These are phyloP conservation scores for Coniochaeta sp. DNA, from an alignment of 2,329 filamentous ascomycete species.

Conservation along the genomic window DNA sequence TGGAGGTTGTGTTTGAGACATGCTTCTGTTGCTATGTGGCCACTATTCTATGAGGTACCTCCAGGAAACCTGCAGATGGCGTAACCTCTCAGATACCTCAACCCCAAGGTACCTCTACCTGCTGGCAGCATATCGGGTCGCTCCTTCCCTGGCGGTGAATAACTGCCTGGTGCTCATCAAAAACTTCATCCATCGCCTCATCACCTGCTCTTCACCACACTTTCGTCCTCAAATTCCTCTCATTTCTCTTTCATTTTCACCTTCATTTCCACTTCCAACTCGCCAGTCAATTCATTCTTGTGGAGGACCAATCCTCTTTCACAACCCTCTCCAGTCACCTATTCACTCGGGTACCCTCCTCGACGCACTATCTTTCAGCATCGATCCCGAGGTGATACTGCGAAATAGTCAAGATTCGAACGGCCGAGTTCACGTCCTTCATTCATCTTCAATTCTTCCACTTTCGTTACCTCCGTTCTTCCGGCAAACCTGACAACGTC, in stretches of 20 bases:
- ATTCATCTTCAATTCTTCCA: not conserved
- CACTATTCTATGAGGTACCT: too few species aligned
- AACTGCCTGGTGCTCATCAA: not conserved
- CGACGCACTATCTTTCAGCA: not conserved
- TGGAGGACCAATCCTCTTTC: not conserved
- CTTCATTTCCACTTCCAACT: not conserved
- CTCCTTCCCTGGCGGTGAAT: not conserved
- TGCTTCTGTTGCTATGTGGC: not conserved
- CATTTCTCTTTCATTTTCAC: not conserved
- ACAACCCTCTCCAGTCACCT: not conserved
- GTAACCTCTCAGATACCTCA: too few species aligned
- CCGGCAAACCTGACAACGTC: not conserved
- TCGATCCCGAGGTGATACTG: not conserved
- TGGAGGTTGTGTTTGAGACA: not conserved
- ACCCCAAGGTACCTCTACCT: too few species aligned
- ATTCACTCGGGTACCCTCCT: too few species aligned
- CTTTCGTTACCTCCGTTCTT: not conserved
- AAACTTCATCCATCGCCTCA: not conserved
- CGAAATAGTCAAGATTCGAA: not conserved
- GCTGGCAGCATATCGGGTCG: not conserved
- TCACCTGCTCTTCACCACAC: not conserved
- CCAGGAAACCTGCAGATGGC: not conserved
- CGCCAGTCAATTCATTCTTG: not conserved
- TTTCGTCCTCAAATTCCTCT: not conserved
- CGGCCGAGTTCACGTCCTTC: not conserved